phyloP scores from a whole-genome alignment of 805 yeast species.

The Tetrapisispora namnaoensis region DNA sequence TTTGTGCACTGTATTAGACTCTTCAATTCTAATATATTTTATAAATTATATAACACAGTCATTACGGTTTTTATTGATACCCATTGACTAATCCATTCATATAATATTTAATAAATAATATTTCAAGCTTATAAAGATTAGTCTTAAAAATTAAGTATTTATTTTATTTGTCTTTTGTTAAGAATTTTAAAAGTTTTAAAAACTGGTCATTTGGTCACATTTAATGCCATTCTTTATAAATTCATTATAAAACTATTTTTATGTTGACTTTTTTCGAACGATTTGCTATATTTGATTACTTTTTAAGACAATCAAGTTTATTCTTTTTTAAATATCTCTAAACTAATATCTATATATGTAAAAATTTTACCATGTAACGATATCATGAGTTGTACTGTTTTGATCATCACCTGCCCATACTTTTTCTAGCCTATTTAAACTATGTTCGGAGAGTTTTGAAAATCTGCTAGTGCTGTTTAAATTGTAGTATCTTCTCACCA shows the following conservation, averaged over 20 bases:
- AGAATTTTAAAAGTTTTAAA: not conserved
- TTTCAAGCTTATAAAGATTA: not conserved
- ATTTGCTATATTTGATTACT: too few species aligned
- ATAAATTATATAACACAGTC: not conserved
- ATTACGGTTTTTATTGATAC: not conserved
- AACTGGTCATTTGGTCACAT: too few species aligned
- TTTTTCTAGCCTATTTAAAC: constrained; percentile 25
- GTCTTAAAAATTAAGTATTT: not conserved
- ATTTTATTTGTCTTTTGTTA: not conserved
- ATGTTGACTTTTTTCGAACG: too few species aligned
- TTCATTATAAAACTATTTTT: too few species aligned
- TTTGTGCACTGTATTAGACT: constrained; percentile 1
- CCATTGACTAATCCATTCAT: not conserved
- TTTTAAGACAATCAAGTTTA: not conserved
- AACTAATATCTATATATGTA: not conserved
- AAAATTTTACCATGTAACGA: constrained; percentile 23
- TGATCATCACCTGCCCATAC: constrained; percentile 26
- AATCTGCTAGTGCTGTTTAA: constrained; percentile 22
- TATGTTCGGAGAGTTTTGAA: constrained; percentile 28
- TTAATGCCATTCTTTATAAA: not conserved
- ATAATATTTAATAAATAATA: constrained; percentile 3
- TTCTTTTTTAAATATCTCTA: not conserved
- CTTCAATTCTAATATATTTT: not conserved
- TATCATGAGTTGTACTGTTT: constrained; percentile 28
- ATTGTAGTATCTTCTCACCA: constrained; percentile 25